Percentiles rank a stretch among this genome's conserved stretches.
Conservation (phyloP, 768 basidiomycete genomes). For the Kwoniella sp. region DNA sequence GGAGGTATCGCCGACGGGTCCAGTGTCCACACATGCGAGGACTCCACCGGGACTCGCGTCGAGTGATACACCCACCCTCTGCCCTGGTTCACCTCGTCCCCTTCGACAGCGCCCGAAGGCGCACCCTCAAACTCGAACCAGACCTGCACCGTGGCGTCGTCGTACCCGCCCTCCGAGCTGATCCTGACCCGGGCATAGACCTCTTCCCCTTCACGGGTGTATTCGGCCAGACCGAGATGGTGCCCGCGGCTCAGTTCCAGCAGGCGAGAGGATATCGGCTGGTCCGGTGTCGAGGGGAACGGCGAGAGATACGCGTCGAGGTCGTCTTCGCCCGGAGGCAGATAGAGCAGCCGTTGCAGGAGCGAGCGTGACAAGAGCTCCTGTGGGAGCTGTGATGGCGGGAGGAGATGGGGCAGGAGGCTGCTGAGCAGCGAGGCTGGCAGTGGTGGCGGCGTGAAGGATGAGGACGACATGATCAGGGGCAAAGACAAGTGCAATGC, state of each 20-base stretch:
- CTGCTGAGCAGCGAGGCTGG: slow-evolving; percentile 18
- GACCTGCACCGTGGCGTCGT: background rate
- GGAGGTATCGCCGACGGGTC: too few relatives aligned
- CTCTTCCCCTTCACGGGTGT: slow-evolving; percentile 12
- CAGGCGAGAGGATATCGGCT: slow-evolving; percentile 6
- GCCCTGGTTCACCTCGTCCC: background rate
- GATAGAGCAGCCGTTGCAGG: slow-evolving; percentile 33
- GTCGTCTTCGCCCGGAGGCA: slow-evolving; percentile 32
- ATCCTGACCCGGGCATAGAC: slow-evolving; percentile 5
- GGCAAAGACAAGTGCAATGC: too few relatives aligned
- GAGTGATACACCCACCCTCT: slow-evolving; percentile 22
- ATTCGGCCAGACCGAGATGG: background rate
- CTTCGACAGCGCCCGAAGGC: background rate
- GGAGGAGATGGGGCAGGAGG: slow-evolving; percentile 36
- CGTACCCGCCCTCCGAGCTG: background rate
- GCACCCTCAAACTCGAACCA: slow-evolving; percentile 13
- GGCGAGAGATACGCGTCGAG: slow-evolving; percentile 34
- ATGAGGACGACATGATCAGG: background rate
- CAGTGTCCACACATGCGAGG: too few relatives aligned
- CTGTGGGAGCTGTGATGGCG: slow-evolving; percentile 30
- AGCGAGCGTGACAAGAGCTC: slow-evolving; percentile 29
- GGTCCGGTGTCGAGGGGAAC: slow-evolving; percentile 7
- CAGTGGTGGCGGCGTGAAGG: slow-evolving; percentile 10
- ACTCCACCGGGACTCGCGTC: too few relatives aligned
- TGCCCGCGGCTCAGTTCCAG: slow-evolving; percentile 4